A percentile compares a stretch with the other conserved stretches of the same genome.
These are phyloP conservation scores for Phialophora verrucosa DNA, from an alignment of 2,329 filamentous ascomycete genomes.

Conservation along the genomic window DNA sequence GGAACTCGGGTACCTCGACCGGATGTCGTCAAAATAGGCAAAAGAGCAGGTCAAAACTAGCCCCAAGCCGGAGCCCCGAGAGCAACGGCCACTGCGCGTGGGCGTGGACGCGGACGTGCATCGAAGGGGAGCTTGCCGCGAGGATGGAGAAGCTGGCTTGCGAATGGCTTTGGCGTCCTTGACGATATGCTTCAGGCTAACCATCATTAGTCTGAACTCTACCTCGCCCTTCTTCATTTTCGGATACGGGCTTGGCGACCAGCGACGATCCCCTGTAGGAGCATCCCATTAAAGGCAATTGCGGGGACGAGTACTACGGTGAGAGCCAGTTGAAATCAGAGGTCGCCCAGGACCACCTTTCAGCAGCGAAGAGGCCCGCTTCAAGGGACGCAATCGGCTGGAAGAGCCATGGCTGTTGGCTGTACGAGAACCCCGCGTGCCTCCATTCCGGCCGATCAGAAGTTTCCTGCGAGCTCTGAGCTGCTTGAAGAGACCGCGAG, in stretches of 20 bases:
- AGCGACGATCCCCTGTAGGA: background rate
- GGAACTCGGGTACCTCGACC: background rate
- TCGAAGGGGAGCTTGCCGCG: slow-evolving; percentile 1
- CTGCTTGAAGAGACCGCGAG: background rate
- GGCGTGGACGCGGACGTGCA: background rate
- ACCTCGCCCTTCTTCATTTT: slow-evolving; percentile 1
- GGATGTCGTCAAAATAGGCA: slow-evolving; percentile 32
- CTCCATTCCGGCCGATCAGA: background rate
- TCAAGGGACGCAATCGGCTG: background rate
- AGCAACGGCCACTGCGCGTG: slow-evolving; percentile 11
- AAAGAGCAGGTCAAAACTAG: slow-evolving; percentile 1
- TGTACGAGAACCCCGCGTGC: background rate
- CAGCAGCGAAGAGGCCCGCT: too few relatives aligned
- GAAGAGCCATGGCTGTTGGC: background rate
- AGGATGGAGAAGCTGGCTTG: background rate
- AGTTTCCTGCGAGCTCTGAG: background rate
- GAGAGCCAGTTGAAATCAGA: too few relatives aligned
- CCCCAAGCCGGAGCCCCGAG: background rate
- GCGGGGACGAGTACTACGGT: too few relatives aligned
- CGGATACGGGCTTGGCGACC: slow-evolving; percentile 16
- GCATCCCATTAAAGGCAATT: background rate
- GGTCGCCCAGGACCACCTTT: too few relatives aligned
- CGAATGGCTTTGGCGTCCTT: background rate
- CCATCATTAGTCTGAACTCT: slow-evolving; percentile 10
- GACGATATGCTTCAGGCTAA: background rate